Base-by-base conservation (phyloP, 306 rosid genomes). In the Pyrus bretschneideri region DNA sequence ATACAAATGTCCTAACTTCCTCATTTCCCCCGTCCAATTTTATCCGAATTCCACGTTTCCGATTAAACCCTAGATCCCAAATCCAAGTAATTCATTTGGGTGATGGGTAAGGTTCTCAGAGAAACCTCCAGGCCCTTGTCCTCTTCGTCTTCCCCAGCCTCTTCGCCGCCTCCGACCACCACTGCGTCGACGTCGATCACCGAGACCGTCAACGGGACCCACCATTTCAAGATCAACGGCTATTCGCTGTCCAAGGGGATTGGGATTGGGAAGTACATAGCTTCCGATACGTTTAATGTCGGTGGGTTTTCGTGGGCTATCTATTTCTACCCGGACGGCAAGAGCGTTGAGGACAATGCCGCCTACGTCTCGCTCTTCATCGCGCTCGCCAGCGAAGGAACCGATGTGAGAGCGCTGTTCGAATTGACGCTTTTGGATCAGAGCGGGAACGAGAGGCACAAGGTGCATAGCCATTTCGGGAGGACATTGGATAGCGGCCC, bases 271-370 rank as follows among this genome's bases (percentile, higher is more conserved):
- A 90, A 93, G 75, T 90, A 87, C 81, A 75, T 87, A 55, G 82
- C 93, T 2, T 93, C 98, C 30, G 98, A 90, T 11, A 89, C 84
- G 21, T 93, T 93, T 71, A 78, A 87, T 21, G 96, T 93, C 23
- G 98, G 98, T 5, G 98, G 98, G 73, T 93, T 87, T 73, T 83
- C 91, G 35, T 93, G 96, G 98, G 98, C 98, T 70, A 87, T 93
- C 72, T 93, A 93, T 72, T 93, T 93, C 62, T 93, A 93, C 69
- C 97, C 97, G 1, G 97, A 93, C 66, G 97, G 97, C 63, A 93
- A 93, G 82, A 93, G 97, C 61, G 83, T 76, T 6, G 96, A 90
- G 88, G 97, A 93, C 82, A 93, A 87, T 89, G 96, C 91, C 17
- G 69, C 85, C 30, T 86, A 91, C 44, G 96, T 89, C 1, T 93